These are phyloP conservation scores for Mortierella sp. DNA, from an alignment of 371 early-diverging fungal species.

Conservation along the genomic window DNA sequence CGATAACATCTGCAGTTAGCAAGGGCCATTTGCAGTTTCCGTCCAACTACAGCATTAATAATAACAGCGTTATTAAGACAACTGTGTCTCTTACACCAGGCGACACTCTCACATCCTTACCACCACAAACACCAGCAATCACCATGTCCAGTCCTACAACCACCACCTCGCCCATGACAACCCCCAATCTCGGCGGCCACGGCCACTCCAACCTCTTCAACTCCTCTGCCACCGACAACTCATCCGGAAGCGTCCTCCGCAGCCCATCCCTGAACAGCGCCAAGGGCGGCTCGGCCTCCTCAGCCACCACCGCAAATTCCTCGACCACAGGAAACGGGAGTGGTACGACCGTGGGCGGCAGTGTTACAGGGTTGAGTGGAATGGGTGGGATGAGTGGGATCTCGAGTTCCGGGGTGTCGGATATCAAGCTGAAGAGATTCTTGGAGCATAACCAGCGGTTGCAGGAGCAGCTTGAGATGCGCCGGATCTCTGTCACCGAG, in stretches of 20 bases:
- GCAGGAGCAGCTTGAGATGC: conserved; percentile 84
- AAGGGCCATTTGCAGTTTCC: neutral
- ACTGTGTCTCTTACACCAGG: neutral
- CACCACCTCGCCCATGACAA: conserved; percentile 14
- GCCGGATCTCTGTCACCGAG: conserved; percentile 85
- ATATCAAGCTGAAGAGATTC: conserved; percentile 81
- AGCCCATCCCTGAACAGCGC: conserved; percentile 31
- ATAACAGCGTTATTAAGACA: neutral
- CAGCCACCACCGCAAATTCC: conserved; percentile 31
- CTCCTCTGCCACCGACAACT: neutral
- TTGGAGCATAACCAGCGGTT: conserved; percentile 85
- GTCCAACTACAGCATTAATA: neutral
- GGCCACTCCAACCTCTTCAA: conserved; percentile 11
- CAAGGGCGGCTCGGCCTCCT: conserved; percentile 25
- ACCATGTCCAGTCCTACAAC: conserved; percentile 19
- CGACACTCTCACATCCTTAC: neutral
- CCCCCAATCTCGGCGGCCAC: neutral
- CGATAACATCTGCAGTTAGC: neutral
- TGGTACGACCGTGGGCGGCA: neutral
- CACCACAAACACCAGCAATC: neutral
- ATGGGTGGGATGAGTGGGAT: neutral
- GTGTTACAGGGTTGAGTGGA: neutral
- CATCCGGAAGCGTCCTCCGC: conserved; percentile 15
- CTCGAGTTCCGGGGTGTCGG: conserved; percentile 62
- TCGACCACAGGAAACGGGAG: conserved; percentile 22